phyloP scores from a whole-genome alignment of 805 yeast genomes.

The Phaffomyces opuntiae region DNA sequence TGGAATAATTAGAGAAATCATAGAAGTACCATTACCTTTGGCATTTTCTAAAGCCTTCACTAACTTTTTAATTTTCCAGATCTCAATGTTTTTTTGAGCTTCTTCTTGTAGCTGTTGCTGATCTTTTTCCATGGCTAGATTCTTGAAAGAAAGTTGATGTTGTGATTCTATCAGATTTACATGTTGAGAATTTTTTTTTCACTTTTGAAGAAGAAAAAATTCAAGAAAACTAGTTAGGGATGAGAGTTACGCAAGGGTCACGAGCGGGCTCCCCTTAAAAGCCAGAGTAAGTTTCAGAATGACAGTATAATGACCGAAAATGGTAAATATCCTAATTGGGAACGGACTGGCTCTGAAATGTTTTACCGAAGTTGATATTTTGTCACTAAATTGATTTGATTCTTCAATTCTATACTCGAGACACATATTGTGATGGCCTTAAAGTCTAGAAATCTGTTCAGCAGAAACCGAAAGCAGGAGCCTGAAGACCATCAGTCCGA shows the following conservation, averaged over 20 bases:
- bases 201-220: background rate
- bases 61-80: conserved; percentile 97
- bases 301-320: background rate
- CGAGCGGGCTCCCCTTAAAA: too few relatives aligned
- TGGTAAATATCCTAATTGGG: background rate
- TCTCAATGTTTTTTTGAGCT: conserved; percentile 94
- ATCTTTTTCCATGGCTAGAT: background rate
- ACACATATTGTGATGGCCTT: conserved; percentile 11
- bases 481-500: conserved; percentile 24
- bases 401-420: background rate
- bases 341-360: background rate
- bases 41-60: conserved; percentile 84
- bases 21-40: conserved; percentile 98
- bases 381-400: too few relatives aligned
- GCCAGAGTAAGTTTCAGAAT: conserved; percentile 8
- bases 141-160: background rate
- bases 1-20: conserved; percentile 94
- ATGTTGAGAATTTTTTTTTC: background rate
- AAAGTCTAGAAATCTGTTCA: conserved; percentile 22
- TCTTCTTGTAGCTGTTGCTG: conserved; percentile 37
- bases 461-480: conserved; percentile 9
- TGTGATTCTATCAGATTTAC: too few relatives aligned
- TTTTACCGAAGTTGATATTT: too few relatives aligned
- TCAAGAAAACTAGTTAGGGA: conserved; percentile 1
- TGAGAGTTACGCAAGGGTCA: conserved; percentile 4